Base-by-base conservation (phyloP, 306 rosid species). In the Castanospermum australe region DNA sequence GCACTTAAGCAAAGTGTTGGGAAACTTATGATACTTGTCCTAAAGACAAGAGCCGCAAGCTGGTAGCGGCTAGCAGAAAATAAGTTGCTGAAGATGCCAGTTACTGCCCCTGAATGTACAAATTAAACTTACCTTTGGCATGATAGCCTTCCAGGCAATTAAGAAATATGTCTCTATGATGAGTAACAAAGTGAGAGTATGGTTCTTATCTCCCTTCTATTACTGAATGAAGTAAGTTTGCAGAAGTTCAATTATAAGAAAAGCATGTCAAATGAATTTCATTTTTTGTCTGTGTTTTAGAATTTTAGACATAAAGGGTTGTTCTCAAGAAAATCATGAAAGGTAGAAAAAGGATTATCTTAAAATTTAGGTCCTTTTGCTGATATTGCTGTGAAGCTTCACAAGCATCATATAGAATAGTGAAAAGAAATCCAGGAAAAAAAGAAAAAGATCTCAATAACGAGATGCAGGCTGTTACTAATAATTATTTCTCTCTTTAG, bases 301-400 rank as follows among this genome's bases (percentile, higher is more conserved):
- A 50, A 14, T 51, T 50, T 8, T 22, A 56, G 48, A 18, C 11
- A 8, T 52, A 54, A 55, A 59, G 33, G 56, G 62, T 51, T 42
- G 4, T 20, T 48, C 24, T 72, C 18, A 2, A 48, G 77, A 57
- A 75, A 56, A 72, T 78, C 51, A 30, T 66, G 73, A 48, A 78
- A 63, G n/a, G n/a, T n/a, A n/a, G n/a, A n/a, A n/a, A n/a, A n/a
- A n/a, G n/a, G n/a, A n/a, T n/a, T n/a, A n/a, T n/a, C n/a, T n/a
- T n/a, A n/a, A 50, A 36, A 28, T 9, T 33, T 47, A 24, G 64
- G 52, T 44, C 22, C 36, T 44, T 54, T 52, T 63, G 54, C 41
- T 41, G n/a, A 44, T 30, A 32, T 18, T 47, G 25, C 6, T 61
- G 35, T n/a, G n/a, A n/a, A n/a, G n/a, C n/a, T n/a, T n/a, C n/a